Base-by-base conservation (phyloP, 1,284 basidiomycete genomes). In the Papiliotrema fonsecae region DNA sequence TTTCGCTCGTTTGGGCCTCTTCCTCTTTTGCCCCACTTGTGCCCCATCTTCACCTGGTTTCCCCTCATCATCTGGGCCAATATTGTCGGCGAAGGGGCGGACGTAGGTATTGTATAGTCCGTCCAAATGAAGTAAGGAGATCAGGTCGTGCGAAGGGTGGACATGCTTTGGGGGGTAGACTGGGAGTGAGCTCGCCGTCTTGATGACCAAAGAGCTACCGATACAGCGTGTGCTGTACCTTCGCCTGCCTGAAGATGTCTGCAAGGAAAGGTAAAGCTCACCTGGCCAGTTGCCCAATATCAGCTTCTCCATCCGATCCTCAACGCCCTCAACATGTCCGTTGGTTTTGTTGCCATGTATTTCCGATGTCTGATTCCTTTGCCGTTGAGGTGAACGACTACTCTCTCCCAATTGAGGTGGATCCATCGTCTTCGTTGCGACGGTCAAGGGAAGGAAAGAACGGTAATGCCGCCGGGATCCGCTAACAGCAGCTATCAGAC, bases 51-150 rank as follows among this genome's bases (percentile, higher is more conserved):
- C 19, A 10, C 28, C 22, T 32, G 27, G 19, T 2, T n/a, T 11
- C 9, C 31, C 54, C 2, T 34, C 41, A 22, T 45, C 56, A 19
- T 41, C 56, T 25, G 25, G 28, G 13, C 28, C 41, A 10, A 42
- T 42, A 18, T 24, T 45, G 18, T 55, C 57, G 28, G 64, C 62
- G 47, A 60, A 69, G 3, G 69, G 69, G 7, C 63, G 57, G 18
- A 71, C 65, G 47, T 68, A 67, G 36, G 60, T 55, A 49, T 69
- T 65, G 52, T 67, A 69, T 24, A 68, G 56, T 6, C 58, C 47
- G 22, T 61, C 63, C 32, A 71, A 65, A 49, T 67, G 60, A 14
- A 71, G 57, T 24, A 67, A 57, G 24, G 65, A 65, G 38, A 71
- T 67, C 36, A 69, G 52, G 36, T 71, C 69, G 26, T 58, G 62